A percentile compares a stretch with the other conserved stretches of the same genome.
phyloP scores from a whole-genome alignment of 306 rosid genomes.

The Astragalus membranaceus region DNA sequence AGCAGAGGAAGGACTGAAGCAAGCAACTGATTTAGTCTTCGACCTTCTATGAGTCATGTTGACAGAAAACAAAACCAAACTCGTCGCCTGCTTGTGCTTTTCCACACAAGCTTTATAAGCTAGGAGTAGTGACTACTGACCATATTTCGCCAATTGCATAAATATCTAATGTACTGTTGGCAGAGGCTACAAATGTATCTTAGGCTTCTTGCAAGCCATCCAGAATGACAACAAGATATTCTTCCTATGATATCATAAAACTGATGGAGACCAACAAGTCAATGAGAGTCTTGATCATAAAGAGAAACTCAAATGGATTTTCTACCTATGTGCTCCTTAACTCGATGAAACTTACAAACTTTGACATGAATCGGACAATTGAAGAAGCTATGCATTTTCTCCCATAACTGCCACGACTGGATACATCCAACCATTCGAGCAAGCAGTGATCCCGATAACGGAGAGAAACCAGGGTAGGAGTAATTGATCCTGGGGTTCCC shows the following conservation, averaged over 20 bases:
- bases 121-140: not conserved
- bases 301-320: not conserved
- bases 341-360: not conserved
- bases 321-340: not conserved
- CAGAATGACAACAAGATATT: not conserved
- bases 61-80: too few species aligned
- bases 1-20: too few species aligned
- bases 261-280: not conserved
- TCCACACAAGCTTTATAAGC: not conserved
- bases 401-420: too few species aligned
- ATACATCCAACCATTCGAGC: too few species aligned
- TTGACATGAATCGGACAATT: too few species aligned
- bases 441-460: not conserved
- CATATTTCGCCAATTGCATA: not conserved
- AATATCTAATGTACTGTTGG: not conserved
- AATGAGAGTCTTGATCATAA: not conserved
- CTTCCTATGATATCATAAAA: not conserved
- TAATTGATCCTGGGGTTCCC: not conserved
- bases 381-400: too few species aligned
- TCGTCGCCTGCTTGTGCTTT: too few species aligned
- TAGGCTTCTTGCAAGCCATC: not conserved
- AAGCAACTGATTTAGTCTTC: too few species aligned
- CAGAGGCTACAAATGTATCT: not conserved
- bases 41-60: too few species aligned
- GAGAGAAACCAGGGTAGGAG: not conserved